These are phyloP conservation scores for Penicillium bovifimosum DNA, from an alignment of 495 filamentous ascomycete genomes.

Conservation along the genomic window DNA sequence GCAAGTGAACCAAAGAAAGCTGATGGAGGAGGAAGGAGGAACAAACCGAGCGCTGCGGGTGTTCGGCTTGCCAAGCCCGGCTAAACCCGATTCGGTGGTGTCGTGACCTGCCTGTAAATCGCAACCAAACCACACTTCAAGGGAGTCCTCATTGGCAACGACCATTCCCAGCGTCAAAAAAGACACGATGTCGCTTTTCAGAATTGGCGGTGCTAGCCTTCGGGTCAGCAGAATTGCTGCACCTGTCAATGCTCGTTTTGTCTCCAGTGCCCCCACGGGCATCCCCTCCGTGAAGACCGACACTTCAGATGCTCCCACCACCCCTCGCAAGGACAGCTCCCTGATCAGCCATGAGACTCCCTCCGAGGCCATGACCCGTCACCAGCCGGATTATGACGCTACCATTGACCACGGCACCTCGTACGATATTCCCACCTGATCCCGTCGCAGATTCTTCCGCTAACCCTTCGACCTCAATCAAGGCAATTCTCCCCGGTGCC, in stretches of 20 bases:
- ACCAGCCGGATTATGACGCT: slow-evolving; percentile 74
- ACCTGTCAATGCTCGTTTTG: slow-evolving; percentile 35
- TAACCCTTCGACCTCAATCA: slow-evolving; percentile 16
- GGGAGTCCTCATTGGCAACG: slow-evolving; percentile 15
- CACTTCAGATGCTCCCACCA: slow-evolving; percentile 38
- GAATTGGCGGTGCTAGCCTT: slow-evolving; percentile 37
- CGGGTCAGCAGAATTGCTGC: slow-evolving; percentile 29
- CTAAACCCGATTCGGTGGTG: slow-evolving; percentile 39
- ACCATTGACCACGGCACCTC: slow-evolving; percentile 75
- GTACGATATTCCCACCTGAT: slow-evolving; percentile 43
- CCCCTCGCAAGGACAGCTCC: slow-evolving; percentile 32
- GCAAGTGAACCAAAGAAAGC: slow-evolving; percentile 34
- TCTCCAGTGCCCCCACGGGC: slow-evolving; percentile 25
- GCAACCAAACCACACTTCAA: slow-evolving; percentile 34
- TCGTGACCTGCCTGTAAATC: slow-evolving; percentile 36
- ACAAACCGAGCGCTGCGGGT: slow-evolving; percentile 33
- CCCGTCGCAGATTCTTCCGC: slow-evolving; percentile 7
- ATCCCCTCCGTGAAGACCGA: slow-evolving; percentile 33
- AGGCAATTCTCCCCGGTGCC: slow-evolving; percentile 88
- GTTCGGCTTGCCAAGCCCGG: slow-evolving; percentile 36
- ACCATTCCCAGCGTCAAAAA: slow-evolving; percentile 20
- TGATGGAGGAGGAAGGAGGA: slow-evolving; percentile 30
- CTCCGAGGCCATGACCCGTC: slow-evolving; percentile 48
- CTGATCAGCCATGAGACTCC: slow-evolving; percentile 51
- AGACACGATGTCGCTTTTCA: slow-evolving; percentile 42